Percentiles rank a stretch among this genome's conserved stretches.
Evolutionary conservation across 2,329 filamentous ascomycete species (phyloP).

Genomic region (Podosphaera fusca): DNA sequence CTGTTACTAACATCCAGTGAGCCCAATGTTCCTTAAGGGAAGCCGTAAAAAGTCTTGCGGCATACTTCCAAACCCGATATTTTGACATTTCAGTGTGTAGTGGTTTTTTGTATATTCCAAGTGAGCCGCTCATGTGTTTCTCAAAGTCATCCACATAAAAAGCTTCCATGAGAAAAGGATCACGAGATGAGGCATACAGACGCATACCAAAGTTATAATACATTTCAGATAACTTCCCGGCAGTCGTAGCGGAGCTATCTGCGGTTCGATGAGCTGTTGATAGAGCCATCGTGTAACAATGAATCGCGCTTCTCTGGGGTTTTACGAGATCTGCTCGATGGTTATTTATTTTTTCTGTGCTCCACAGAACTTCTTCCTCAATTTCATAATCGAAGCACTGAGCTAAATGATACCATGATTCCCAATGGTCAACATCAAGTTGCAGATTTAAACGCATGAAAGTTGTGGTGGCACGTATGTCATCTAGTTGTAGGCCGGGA

Average conservation of each 20-base stretch:
- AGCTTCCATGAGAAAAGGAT: slow-evolving; percentile 43
- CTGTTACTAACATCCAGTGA: slow-evolving; percentile 32
- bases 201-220: slow-evolving; percentile 46
- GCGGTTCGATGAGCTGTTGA: slow-evolving; percentile 34
- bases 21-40: slow-evolving; percentile 34
- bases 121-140: slow-evolving; percentile 32
- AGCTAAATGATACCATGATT: slow-evolving; percentile 20
- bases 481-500: slow-evolving; percentile 17
- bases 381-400: slow-evolving; percentile 19
- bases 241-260: slow-evolving; percentile 28
- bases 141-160: slow-evolving; percentile 38
- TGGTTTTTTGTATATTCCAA: slow-evolving; percentile 31
- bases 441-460: slow-evolving; percentile 19
- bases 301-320: slow-evolving; percentile 17
- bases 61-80: slow-evolving; percentile 42
- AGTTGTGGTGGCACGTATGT: slow-evolving; percentile 17
- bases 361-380: slow-evolving; percentile 20
- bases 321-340: slow-evolving; percentile 16
- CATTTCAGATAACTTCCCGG: slow-evolving; percentile 36
- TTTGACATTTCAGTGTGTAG: slow-evolving; percentile 33
- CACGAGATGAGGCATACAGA: slow-evolving; percentile 43
- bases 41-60: slow-evolving; percentile 33
- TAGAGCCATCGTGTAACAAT: slow-evolving; percentile 38
- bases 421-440: slow-evolving; percentile 18
- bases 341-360: slow-evolving; percentile 20